Evolutionary conservation across 257 asterid species (phyloP).

Genomic region (Fraxinus excelsior): DNA sequence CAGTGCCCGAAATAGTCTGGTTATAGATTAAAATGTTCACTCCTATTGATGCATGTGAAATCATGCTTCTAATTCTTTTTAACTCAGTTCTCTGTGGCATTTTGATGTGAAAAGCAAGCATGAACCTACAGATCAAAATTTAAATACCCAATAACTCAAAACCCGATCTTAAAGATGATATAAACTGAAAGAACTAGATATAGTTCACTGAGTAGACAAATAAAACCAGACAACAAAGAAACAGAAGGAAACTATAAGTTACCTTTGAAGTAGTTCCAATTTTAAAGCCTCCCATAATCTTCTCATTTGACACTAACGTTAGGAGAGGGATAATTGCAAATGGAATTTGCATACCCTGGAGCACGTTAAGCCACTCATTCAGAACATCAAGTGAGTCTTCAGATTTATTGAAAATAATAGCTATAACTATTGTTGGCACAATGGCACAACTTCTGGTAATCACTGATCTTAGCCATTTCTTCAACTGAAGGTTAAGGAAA

Average conservation of each 20-base stretch:
- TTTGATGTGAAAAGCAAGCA: not conserved
- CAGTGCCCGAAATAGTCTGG: no score
- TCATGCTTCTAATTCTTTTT: no score
- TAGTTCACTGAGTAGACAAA: not conserved
- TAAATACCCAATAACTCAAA: not conserved
- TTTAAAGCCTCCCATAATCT: conserved; percentile 62
- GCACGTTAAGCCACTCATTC: conserved; percentile 71
- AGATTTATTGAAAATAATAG: conserved; percentile 59
- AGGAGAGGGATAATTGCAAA: conserved; percentile 74
- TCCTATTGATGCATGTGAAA: no score
- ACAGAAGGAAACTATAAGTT: not conserved
- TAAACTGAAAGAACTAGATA: not conserved
- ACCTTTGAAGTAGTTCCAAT: conserved; percentile 63
- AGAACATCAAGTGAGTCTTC: conserved; percentile 66
- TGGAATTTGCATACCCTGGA: conserved; percentile 78
- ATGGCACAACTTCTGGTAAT: conserved; percentile 78
- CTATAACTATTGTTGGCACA: conserved; percentile 58
- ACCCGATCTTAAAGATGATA: not conserved
- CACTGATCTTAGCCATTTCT: conserved; percentile 72
- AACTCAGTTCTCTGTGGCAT: not conserved
- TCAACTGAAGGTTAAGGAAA: conserved; percentile 60
- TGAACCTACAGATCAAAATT: not conserved
- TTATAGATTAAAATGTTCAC: no score
- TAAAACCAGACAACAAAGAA: not conserved
- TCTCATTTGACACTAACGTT: conserved; percentile 60